These are phyloP conservation scores for Sisymbrium altissimum DNA, from an alignment of 345 rosid species.

Conservation along the genomic window DNA sequence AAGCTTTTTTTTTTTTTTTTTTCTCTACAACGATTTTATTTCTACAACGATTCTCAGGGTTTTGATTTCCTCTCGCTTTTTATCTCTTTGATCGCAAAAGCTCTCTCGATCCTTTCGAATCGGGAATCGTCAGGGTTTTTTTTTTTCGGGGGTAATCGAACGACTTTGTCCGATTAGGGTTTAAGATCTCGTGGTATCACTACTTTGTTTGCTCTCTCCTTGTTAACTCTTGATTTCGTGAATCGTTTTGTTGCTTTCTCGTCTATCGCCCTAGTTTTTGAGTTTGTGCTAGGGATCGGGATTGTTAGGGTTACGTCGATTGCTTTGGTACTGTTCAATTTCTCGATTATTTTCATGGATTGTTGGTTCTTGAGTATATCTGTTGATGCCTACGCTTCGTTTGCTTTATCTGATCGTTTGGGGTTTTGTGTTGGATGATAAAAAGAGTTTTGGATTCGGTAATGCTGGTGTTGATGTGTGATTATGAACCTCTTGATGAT, in stretches of 20 bases:
- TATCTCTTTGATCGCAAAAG: slow-evolving; percentile 1
- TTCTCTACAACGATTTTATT: too few species aligned
- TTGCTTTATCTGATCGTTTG: not conserved
- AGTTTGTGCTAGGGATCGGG: slow-evolving; percentile 14
- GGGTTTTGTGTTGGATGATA: not conserved
- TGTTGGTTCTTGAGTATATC: not conserved
- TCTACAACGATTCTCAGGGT: not conserved
- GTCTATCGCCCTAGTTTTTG: not conserved
- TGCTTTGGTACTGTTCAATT: slow-evolving; percentile 14
- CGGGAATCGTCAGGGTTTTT: not conserved
- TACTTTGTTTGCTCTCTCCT: not conserved
- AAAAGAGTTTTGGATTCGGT: not conserved
- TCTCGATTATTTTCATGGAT: not conserved
- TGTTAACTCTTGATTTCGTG: not conserved
- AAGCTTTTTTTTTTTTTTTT: not conserved
- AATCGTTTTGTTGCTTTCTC: not conserved
- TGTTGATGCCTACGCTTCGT: not conserved
- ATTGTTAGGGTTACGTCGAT: slow-evolving; percentile 28
- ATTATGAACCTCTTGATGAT: not conserved
- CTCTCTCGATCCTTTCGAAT: slow-evolving; percentile 18
- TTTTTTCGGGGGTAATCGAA: slow-evolving; percentile 9
- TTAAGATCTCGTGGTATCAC: slow-evolving; percentile 21
- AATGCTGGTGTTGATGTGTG: slow-evolving; percentile 12
- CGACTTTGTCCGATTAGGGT: slow-evolving; percentile 19
- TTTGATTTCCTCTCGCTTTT: slow-evolving; percentile 13